Conservation (phyloP, 2,329 filamentous ascomycete species). For the Arthrobotrys pseudoclavata region DNA sequence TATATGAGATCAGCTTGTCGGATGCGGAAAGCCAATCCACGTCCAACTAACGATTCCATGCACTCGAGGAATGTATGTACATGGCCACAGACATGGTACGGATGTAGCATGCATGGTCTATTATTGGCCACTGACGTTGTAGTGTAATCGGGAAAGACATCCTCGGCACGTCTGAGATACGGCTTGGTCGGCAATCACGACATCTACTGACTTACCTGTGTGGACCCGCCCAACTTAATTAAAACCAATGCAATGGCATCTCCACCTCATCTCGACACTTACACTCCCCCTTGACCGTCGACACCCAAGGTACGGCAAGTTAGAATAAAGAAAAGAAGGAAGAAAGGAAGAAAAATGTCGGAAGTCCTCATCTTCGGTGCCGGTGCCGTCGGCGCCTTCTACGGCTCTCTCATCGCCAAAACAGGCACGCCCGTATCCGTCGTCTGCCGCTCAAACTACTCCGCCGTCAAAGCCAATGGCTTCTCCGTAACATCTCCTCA, state of each 20-base stretch:
- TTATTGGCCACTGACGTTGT: neutral
- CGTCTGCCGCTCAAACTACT: conserved; percentile 81
- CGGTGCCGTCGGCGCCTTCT: conserved; percentile 61
- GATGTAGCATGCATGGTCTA: conserved; percentile 1
- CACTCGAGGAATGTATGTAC: neutral
- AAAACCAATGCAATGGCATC: conserved; percentile 11
- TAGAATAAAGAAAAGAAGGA: neutral
- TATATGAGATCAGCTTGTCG: conserved; percentile 14
- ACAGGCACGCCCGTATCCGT: conserved; percentile 74
- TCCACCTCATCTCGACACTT: conserved; percentile 5
- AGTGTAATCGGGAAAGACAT: neutral
- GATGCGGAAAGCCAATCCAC: conserved; percentile 31
- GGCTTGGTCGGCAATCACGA: conserved; percentile 27
- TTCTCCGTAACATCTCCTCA: conserved; percentile 76
- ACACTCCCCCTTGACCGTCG: neutral
- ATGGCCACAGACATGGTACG: neutral
- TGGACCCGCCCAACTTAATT: neutral
- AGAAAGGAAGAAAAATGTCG: neutral
- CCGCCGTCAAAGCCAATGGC: conserved; percentile 73
- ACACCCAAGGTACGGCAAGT: neutral
- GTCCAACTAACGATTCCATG: neutral
- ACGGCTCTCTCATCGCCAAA: conserved; percentile 61
- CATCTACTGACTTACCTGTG: neutral
- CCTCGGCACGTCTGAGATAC: neutral
- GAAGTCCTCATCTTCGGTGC: conserved; percentile 58